Percentiles rank a stretch among this genome's conserved stretches.
Conservation (phyloP, 1,284 basidiomycete species). For the Ceratobasidium sp. region DNA sequence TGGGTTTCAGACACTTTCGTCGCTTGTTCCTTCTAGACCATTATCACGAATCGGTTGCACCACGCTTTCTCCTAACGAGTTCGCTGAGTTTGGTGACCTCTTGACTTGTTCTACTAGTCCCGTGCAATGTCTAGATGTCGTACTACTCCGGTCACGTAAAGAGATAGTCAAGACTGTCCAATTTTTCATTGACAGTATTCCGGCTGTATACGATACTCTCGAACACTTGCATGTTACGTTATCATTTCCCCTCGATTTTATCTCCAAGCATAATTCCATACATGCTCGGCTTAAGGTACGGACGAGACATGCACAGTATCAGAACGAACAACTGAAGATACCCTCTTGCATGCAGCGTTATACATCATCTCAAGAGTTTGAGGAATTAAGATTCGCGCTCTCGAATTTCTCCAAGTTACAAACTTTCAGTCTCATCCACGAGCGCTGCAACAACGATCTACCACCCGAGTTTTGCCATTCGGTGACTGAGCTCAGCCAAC, state of each 20-base stretch:
- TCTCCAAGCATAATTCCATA: slow-evolving; percentile 32
- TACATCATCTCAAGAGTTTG: slow-evolving; percentile 25
- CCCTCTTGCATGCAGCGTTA: background rate
- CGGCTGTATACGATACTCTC: slow-evolving; percentile 15
- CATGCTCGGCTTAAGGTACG: slow-evolving; percentile 37
- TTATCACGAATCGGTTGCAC: slow-evolving; percentile 12
- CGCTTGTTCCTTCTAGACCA: slow-evolving; percentile 23
- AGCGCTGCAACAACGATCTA: slow-evolving; percentile 35
- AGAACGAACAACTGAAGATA: background rate
- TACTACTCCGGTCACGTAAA: slow-evolving; percentile 22
- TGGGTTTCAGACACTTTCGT: slow-evolving; percentile 14
- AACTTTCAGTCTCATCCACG: slow-evolving; percentile 23
- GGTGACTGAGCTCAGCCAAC: slow-evolving; percentile 26
- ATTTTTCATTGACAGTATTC: slow-evolving; percentile 20
- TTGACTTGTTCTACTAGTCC: background rate
- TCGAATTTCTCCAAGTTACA: slow-evolving; percentile 23
- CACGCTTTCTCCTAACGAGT: slow-evolving; percentile 11
- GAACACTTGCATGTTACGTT: slow-evolving; percentile 25
- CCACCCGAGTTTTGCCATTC: slow-evolving; percentile 35
- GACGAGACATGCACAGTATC: background rate
- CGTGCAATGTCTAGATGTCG: background rate
- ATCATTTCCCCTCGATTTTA: slow-evolving; percentile 36
- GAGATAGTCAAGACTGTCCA: slow-evolving; percentile 22
- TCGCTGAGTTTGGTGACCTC: slow-evolving; percentile 26
- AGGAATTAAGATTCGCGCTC: slow-evolving; percentile 17